These are phyloP conservation scores for Diversispora epigaea DNA, from an alignment of 192 early-diverging fungal species.

Conservation along the genomic window DNA sequence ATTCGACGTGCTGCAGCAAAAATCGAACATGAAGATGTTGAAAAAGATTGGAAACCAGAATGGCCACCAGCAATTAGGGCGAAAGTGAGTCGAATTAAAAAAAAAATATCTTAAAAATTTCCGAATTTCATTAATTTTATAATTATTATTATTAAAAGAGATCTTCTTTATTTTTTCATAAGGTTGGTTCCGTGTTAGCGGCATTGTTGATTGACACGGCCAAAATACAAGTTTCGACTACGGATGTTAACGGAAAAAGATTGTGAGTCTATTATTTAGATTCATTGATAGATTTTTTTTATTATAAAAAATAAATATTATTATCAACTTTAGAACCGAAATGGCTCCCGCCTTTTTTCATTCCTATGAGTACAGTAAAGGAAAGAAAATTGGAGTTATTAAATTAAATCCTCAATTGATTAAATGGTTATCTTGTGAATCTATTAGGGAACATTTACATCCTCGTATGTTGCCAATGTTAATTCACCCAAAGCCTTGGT, in stretches of 20 bases:
- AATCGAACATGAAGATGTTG: conserved; percentile 50
- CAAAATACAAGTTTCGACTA: conserved; percentile 59
- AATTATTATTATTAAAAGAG: conserved; percentile 52
- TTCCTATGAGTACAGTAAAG: conserved; percentile 56
- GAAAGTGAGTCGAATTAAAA: conserved; percentile 39
- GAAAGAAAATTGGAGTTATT: conserved; percentile 75
- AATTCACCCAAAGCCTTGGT: conserved; percentile 88
- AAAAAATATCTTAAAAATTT: background rate
- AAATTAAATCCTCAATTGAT: conserved; percentile 63
- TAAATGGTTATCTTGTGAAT: conserved; percentile 63
- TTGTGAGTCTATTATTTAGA: conserved; percentile 38
- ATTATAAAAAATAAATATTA: too few relatives aligned
- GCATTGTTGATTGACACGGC: conserved; percentile 70
- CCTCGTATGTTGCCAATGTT: conserved; percentile 92
- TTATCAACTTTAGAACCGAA: conserved; percentile 36
- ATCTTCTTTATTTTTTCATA: background rate
- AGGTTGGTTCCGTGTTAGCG: conserved; percentile 52
- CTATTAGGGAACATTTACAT: conserved; percentile 58
- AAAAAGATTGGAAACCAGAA: conserved; percentile 61
- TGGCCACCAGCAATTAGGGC: conserved; percentile 64
- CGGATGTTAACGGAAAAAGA: conserved; percentile 57
- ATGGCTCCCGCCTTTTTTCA: conserved; percentile 82
- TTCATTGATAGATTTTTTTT: background rate
- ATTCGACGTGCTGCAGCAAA: conserved; percentile 69
- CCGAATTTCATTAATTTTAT: background rate